Evolutionary conservation across 2,329 filamentous ascomycete species (phyloP), one percentile per base, ranked within the genome.

Genomic region (Botrytis fabae): DNA sequence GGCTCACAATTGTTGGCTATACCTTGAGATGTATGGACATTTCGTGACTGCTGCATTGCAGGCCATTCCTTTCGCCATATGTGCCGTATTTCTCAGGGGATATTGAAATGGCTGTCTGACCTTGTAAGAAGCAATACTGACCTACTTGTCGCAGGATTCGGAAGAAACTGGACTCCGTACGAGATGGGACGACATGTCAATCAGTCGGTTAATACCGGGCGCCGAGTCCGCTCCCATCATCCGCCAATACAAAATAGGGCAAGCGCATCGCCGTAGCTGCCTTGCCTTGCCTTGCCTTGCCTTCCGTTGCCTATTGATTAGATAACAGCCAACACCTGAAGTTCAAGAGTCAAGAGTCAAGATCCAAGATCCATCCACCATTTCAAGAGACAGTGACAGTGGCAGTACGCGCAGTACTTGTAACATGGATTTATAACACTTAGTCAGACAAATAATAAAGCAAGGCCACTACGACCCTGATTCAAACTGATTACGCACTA

Each of bases 401-500:
- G 57, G 57, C 32, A 60, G 57, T 60, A 60, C 59, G 25, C 5
- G 25, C 32, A 61, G 10, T 25, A 25, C 20, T 60, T 25, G 35
- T 38, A 61, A 16, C 35, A 60, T 38, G 32, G 32, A 61, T 38
- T 22, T 40, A 35, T 65, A 46, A 35, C 10, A n/a, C 48, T 63
- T 63, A 63, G 61, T 63, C 61, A 42, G 60, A 62, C 60, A 42
- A 62, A n/a, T 6, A n/a, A n/a, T 54, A 54, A 16, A 63, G 25
- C n/a, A 44, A 38, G 28, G 38, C 61, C 61, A 63, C 61, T 63
- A 42, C 38, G 25, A 42, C 25, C 25, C 25, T 14, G 22, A 62
- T 28, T 42, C 25, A 42, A 62, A 62, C 38, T 62, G 9, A 18
- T 42, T n/a, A 18, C 32, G 25, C 8, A 40, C 25, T 59, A 32